phyloP scores from a whole-genome alignment of 768 basidiomycete species.

The Saitozyma sp. region DNA sequence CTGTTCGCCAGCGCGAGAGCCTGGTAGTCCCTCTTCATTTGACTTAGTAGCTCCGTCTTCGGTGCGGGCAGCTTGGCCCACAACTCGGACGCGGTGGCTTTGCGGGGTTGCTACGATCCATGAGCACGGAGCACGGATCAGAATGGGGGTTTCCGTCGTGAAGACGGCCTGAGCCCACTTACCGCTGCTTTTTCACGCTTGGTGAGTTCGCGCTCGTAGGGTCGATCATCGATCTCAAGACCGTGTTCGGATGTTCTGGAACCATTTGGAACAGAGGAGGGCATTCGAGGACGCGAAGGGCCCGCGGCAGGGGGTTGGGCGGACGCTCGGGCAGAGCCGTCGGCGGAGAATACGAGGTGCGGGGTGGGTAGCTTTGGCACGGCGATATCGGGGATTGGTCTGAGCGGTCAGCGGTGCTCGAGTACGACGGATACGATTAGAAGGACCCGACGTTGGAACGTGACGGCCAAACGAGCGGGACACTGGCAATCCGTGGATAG shows the following conservation, averaged over 20 bases:
- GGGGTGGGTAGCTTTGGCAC: conserved; percentile 31
- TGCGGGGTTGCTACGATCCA: conserved; percentile 35
- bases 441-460: too few species aligned
- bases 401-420: conserved; percentile 4
- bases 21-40: conserved; percentile 52
- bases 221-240: conserved; percentile 38
- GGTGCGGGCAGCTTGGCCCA: conserved; percentile 47
- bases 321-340: conserved; percentile 22
- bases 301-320: conserved; percentile 16
- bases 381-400: conserved; percentile 42
- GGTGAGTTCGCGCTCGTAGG: conserved; percentile 33
- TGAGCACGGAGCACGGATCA: not conserved
- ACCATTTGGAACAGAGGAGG: not conserved
- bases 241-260: conserved; percentile 10
- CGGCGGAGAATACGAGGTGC: conserved; percentile 24
- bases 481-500: not conserved
- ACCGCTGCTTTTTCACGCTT: conserved; percentile 42
- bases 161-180: conserved; percentile 4
- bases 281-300: conserved; percentile 9
- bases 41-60: conserved; percentile 40
- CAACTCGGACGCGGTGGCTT: conserved; percentile 40
- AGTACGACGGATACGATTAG: too few species aligned
- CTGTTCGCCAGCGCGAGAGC: conserved; percentile 48
- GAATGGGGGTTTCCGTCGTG: not conserved
- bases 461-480: too few species aligned